Evolutionary conservation across 371 early-diverging fungal genomes (phyloP).

Genomic region (Mucor circinelloides): DNA sequence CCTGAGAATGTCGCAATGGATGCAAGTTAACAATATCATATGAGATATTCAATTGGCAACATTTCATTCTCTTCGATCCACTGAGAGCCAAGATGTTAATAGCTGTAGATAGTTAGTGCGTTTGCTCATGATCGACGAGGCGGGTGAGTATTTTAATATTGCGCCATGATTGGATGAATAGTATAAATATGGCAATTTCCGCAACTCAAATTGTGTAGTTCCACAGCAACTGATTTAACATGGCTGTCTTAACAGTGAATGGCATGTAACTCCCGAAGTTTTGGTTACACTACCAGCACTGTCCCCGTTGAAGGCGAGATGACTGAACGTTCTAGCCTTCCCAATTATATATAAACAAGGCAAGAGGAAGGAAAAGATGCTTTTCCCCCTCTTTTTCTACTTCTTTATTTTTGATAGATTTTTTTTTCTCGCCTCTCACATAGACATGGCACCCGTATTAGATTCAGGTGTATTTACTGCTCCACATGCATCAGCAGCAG

Average conservation of each 20-base stretch:
- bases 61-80: neutral
- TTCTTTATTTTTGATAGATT: neutral
- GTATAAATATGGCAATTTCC: neutral
- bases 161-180: neutral
- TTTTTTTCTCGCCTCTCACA: slow-evolving; percentile 1
- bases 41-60: neutral
- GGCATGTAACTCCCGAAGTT: neutral
- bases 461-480: neutral
- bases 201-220: neutral
- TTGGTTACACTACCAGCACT: slow-evolving; percentile 3
- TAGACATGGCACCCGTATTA: slow-evolving; percentile 6
- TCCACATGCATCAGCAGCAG: neutral
- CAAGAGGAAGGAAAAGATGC: neutral
- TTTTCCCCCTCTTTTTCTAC: neutral
- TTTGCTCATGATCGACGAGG: neutral
- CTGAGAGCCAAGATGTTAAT: neutral
- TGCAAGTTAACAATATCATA: neutral
- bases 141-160: neutral
- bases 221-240: neutral
- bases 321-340: slow-evolving; percentile 19
- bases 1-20: neutral
- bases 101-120: neutral
- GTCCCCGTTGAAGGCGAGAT: slow-evolving; percentile 2
- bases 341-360: neutral
- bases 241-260: neutral